Conservation (phyloP, 345 rosid genomes). For the Camelina neglecta region DNA sequence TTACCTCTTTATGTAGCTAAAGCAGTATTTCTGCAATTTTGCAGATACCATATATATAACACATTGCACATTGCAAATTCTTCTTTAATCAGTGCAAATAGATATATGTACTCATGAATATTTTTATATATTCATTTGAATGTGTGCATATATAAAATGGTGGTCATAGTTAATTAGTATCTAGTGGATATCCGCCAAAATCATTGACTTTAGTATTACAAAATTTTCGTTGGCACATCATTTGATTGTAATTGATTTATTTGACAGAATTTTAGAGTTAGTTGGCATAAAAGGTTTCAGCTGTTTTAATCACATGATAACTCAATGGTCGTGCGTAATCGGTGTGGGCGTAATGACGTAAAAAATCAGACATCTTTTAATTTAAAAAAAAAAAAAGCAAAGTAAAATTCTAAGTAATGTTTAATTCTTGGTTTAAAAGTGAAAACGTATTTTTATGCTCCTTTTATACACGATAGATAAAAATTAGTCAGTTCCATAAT, state of each 20-base stretch:
- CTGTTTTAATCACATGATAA: constrained; percentile 2
- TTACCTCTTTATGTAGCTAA: constrained; percentile 33
- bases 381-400: not conserved
- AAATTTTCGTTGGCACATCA: not conserved
- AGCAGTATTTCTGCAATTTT: constrained; percentile 28
- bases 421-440: not conserved
- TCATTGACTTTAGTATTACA: not conserved
- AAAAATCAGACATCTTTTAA: constrained; percentile 6
- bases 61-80: constrained; percentile 10
- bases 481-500: not conserved
- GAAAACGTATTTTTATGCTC: not conserved
- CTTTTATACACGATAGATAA: not conserved
- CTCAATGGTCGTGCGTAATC: constrained; percentile 15
- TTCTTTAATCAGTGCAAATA: constrained; percentile 1
- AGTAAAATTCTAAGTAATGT: not conserved
- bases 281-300: not conserved
- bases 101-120: not conserved
- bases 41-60: constrained; percentile 34
- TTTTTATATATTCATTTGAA: not conserved
- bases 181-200: constrained; percentile 4
- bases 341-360: constrained; percentile 19
- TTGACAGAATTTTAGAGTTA: not conserved
- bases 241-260: not conserved
- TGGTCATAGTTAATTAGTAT: not conserved
- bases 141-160: not conserved